A percentile compares a stretch with the other conserved stretches of the same genome.
phyloP scores from a whole-genome alignment of 2,329 filamentous ascomycete genomes.

The Plenodomus tracheiphilus region DNA sequence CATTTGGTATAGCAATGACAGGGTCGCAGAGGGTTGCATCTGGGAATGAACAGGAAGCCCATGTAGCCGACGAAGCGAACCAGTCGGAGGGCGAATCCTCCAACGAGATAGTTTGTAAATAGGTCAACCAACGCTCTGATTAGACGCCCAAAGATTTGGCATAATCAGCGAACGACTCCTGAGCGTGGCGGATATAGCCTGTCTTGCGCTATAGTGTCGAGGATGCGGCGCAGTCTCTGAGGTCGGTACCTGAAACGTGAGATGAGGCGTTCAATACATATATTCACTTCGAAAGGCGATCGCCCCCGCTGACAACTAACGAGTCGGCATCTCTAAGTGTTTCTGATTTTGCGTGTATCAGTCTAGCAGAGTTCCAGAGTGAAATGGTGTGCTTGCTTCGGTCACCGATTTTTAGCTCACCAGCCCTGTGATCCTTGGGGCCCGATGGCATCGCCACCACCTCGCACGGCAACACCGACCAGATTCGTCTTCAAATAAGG shows the following conservation, averaged over 20 bases:
- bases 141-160: slow-evolving; percentile 3
- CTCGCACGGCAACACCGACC: neutral
- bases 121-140: slow-evolving; percentile 9
- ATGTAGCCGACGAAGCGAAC: slow-evolving; percentile 20
- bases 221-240: neutral
- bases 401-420: neutral
- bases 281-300: neutral
- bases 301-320: neutral
- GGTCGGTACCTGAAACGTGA: neutral
- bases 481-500: neutral
- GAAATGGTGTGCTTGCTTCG: neutral
- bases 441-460: neutral
- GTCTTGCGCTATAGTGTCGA: neutral
- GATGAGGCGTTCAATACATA: neutral
- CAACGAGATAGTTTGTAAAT: slow-evolving; percentile 10
- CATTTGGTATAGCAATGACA: slow-evolving; percentile 22
- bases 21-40: neutral
- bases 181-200: neutral
- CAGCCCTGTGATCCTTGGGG: neutral
- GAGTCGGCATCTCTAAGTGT: neutral
- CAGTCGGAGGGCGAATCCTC: slow-evolving; percentile 16
- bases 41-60: slow-evolving; percentile 5
- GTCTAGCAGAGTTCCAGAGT: neutral
- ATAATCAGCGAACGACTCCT: slow-evolving; percentile 10
- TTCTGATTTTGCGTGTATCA: neutral